phyloP scores from a whole-genome alignment of 345 rosid genomes.

The Rhodamnia rubescens region DNA sequence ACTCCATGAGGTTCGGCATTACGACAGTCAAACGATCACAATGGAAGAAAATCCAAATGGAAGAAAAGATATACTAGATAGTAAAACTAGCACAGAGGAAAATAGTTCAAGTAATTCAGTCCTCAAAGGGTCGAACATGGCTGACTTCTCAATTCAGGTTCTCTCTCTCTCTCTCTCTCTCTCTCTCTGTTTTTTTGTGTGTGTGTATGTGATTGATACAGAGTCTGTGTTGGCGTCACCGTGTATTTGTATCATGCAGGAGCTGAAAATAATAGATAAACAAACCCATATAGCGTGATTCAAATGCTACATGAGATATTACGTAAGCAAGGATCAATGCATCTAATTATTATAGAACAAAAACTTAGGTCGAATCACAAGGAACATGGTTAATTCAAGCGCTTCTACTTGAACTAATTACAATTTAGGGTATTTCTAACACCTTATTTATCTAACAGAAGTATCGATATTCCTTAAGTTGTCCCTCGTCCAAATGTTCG shows the following conservation, averaged over 20 bases:
- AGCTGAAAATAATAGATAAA: too few species aligned
- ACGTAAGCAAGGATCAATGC: background rate
- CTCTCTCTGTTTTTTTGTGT: too few species aligned
- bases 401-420: too few species aligned
- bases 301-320: too few species aligned
- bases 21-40: accelerated
- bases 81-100: background rate
- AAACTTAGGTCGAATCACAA: too few species aligned
- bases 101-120: background rate
- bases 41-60: background rate
- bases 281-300: too few species aligned
- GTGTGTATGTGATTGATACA: too few species aligned
- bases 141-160: background rate
- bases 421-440: background rate
- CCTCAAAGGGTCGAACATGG: background rate
- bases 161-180: background rate
- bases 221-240: background rate
- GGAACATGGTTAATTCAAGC: too few species aligned
- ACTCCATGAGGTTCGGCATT: too few species aligned
- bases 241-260: background rate
- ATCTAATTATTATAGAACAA: too few species aligned
- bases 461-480: too few species aligned
- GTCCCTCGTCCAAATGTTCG: too few species aligned
- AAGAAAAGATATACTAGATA: background rate
- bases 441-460: background rate